Evolutionary conservation across 768 basidiomycete species (phyloP).

Genomic region (Gloeophyllum trabeum): DNA sequence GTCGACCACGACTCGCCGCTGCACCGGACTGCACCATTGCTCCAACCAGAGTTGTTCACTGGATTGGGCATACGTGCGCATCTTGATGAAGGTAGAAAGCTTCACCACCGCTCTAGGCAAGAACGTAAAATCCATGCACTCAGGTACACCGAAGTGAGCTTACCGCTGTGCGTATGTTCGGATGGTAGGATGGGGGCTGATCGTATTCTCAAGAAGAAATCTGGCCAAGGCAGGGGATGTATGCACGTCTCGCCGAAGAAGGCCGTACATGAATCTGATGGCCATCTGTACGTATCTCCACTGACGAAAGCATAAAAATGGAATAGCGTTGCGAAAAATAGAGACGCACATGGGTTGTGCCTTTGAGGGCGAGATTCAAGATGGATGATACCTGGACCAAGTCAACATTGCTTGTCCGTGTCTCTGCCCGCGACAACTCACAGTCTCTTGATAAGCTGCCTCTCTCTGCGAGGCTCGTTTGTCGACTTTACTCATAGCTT

Average conservation of each 20-base stretch:
- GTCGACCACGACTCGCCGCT: conserved; percentile 30
- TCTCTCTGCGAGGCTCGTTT: conserved; percentile 33
- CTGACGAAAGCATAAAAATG: conserved; percentile 22
- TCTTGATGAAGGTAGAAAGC: conserved; percentile 58
- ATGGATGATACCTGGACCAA: conserved; percentile 42
- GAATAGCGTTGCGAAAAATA: conserved; percentile 4
- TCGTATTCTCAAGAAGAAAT: conserved; percentile 55
- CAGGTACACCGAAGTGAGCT: conserved; percentile 3
- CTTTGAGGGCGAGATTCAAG: conserved; percentile 44
- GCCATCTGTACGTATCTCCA: conserved; percentile 80
- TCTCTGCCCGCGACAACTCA: conserved; percentile 15
- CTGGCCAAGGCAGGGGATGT: conserved; percentile 40
- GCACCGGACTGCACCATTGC: conserved; percentile 58
- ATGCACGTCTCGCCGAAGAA: conserved; percentile 53
- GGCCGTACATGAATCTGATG: conserved; percentile 41
- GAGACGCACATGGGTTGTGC: conserved; percentile 62
- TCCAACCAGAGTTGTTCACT: conserved; percentile 62
- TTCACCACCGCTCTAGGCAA: conserved; percentile 50
- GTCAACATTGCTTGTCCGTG: not conserved
- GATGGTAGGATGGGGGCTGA: conserved; percentile 64
- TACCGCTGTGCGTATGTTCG: conserved; percentile 57
- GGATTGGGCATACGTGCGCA: conserved; percentile 58
- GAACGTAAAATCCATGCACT: not conserved
- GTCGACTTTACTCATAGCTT: conserved; percentile 29
- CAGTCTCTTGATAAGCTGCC: conserved; percentile 36